phyloP scores from a whole-genome alignment of 2,329 filamentous ascomycete genomes.

The Thelonectria rubi region DNA sequence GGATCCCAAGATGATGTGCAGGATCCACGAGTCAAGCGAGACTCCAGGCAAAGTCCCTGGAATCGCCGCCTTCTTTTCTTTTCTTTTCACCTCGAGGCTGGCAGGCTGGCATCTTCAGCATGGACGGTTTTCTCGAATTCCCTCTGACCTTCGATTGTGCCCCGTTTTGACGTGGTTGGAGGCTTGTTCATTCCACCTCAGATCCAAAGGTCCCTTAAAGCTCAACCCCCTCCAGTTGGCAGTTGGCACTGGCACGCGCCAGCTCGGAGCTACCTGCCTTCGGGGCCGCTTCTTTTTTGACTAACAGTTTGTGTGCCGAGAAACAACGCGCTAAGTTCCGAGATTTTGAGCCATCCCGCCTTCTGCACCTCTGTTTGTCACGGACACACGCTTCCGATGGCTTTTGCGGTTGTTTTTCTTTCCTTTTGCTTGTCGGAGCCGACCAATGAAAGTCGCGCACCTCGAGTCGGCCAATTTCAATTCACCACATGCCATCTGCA shows the following conservation, averaged over 20 bases:
- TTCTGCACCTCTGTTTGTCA: constrained; percentile 4
- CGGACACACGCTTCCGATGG: constrained; percentile 5
- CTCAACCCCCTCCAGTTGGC: not conserved
- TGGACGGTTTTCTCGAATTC: not conserved
- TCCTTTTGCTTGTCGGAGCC: constrained; percentile 1
- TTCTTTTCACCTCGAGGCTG: constrained; percentile 27
- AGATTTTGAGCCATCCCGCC: not conserved
- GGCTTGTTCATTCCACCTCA: not conserved
- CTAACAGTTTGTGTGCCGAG: constrained; percentile 18
- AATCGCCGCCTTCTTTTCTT: not conserved
- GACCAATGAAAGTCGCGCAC: constrained; percentile 5
- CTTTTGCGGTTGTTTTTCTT: constrained; percentile 16
- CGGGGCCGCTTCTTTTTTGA: not conserved
- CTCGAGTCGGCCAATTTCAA: constrained; percentile 8
- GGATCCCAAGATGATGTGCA: constrained; percentile 46
- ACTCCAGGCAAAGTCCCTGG: constrained; percentile 29
- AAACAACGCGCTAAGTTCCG: constrained; percentile 7
- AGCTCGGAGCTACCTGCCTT: constrained; percentile 3
- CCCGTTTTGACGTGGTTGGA: not conserved
- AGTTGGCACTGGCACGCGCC: not conserved
- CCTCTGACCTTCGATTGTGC: not conserved
- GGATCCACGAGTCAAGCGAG: constrained; percentile 50
- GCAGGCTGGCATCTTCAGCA: constrained; percentile 6
- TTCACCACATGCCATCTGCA: not conserved
- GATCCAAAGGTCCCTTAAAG: not conserved